Base-by-base conservation (phyloP, 2,329 filamentous ascomycete genomes). In the Cytospora chrysosperma region DNA sequence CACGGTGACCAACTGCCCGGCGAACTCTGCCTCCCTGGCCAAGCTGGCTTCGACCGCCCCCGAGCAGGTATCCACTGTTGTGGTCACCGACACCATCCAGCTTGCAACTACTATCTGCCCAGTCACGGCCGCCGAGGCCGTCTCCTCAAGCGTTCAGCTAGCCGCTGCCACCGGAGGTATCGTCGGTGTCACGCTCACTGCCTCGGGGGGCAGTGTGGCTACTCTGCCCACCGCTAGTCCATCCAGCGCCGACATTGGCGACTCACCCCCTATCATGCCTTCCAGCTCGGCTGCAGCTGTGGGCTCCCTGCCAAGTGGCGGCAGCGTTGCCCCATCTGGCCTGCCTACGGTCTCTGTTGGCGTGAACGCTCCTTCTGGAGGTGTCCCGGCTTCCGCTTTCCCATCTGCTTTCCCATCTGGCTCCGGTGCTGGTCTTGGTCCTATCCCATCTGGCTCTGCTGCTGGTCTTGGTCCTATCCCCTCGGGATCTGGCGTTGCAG, bases 1-100 rank as follows among this genome's bases (percentile, higher is more conserved):
- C 19, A 55, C 50, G 1, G 59, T 66, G 30, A 64, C 62, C 17
- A 40, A 64, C 50, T 66, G 64, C 55, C 64, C 64, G 24, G 64
- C 64, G 32, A 49, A 53, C 24, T 61, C 62, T 28, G 57, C 64
- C 1, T 56, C 55, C 13, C 51, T 65, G 34, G 60, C 64, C 30
- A 17, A 61, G 9, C 37, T 61, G 28, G 59, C 59, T 19, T 55
- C 59, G n/a, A 50, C 59, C 2, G 51, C 59, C 24, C 61, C 55
- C 24, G 61, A 62, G 21, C 54, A 59, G 24, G 28, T 60, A 2
- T 60, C 61, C 7, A 63, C 56, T 4, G 49, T 55, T 26, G 21
- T 60, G 15, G 56, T 63, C n/a, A 66, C 64, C 4, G 62, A 66
- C 24, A 21, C 61, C 19, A 59, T 63, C 4, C 62, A 59, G 12